Conservation (phyloP, 148 eudicot species). For the Oxyria digyna region DNA sequence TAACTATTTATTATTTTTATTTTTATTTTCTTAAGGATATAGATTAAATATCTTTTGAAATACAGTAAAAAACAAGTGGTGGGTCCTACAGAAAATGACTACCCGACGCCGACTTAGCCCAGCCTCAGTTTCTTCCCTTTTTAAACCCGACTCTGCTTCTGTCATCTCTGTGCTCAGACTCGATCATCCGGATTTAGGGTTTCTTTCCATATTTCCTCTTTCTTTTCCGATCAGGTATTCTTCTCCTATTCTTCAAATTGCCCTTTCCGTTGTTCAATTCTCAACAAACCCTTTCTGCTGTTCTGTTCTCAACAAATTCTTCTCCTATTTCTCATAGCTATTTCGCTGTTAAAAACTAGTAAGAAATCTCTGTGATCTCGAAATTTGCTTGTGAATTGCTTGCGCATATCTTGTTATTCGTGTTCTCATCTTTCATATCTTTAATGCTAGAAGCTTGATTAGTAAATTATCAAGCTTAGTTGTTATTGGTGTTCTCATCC, state of each 20-base stretch:
- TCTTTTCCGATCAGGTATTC: conserved; percentile 36
- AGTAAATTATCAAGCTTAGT: background rate
- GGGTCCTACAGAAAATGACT: background rate
- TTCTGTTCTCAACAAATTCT: background rate
- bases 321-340: background rate
- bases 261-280: background rate
- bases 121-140: background rate
- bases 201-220: conserved; percentile 13
- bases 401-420: background rate
- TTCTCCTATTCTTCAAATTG: background rate
- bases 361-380: background rate
- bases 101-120: background rate
- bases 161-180: conserved; percentile 2
- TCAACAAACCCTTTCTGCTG: background rate
- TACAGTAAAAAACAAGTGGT: background rate
- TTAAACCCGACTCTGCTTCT: background rate
- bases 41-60: too few species aligned
- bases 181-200: conserved; percentile 4
- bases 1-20: too few species aligned
- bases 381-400: background rate
- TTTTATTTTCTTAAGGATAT: too few species aligned
- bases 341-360: background rate
- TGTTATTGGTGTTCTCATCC: background rate
- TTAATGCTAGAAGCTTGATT: background rate
- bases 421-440: background rate